Evolutionary conservation across 2,329 filamentous ascomycete species (phyloP).

Genomic region (Leptographium procerum): DNA sequence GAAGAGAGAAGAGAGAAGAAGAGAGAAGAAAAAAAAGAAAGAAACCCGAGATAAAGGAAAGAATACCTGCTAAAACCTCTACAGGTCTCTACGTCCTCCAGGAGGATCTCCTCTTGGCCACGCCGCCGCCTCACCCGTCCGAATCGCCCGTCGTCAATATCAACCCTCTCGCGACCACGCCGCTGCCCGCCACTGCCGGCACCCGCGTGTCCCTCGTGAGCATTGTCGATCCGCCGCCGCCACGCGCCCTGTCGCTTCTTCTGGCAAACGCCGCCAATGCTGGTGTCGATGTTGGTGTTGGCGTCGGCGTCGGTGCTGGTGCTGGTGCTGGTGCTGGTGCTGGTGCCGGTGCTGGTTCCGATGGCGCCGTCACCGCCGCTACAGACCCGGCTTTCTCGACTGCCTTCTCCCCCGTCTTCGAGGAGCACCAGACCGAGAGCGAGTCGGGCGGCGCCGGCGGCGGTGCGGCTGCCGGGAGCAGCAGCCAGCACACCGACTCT

Average conservation of each 20-base stretch:
- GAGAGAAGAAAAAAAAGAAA: background rate
- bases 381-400: background rate
- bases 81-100: conserved; percentile 79
- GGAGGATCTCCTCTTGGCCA: conserved; percentile 85
- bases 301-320: too few relatives aligned
- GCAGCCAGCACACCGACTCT: conserved; percentile 4
- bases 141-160: conserved; percentile 79
- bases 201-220: conserved; percentile 73
- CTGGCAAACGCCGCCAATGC: conserved; percentile 31
- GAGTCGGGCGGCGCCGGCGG: conserved; percentile 4
- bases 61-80: background rate
- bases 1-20: background rate
- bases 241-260: conserved; percentile 42
- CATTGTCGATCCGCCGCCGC: conserved; percentile 49
- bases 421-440: conserved; percentile 11
- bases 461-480: background rate
- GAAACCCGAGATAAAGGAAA: background rate
- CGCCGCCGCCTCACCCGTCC: conserved; percentile 88
- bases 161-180: conserved; percentile 79
- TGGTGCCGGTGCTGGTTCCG: too few relatives aligned
- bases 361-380: background rate
- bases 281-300: too few relatives aligned
- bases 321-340: too few relatives aligned
- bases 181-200: conserved; percentile 72
- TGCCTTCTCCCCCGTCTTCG: conserved; percentile 5